Percentiles rank a stretch among this genome's conserved stretches.
Conservation (phyloP, 208 protist genomes). For the Leishmania arabica region DNA sequence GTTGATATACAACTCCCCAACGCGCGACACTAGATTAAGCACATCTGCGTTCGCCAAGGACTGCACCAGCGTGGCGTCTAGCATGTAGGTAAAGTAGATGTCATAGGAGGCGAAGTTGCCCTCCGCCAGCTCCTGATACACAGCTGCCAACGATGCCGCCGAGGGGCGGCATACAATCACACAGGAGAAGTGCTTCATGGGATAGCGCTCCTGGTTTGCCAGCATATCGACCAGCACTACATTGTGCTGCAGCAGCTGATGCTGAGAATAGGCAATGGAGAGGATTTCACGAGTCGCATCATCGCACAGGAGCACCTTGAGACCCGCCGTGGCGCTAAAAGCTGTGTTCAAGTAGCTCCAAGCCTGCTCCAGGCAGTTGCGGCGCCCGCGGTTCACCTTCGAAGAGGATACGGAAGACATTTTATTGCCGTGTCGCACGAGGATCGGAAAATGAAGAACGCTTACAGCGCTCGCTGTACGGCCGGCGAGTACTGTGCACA, state of each 20-base stretch:
- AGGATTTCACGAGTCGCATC: conserved; percentile 94
- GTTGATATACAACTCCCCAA: conserved; percentile 95
- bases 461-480: neutral
- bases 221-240: conserved; percentile 97
- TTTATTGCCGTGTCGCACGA: neutral
- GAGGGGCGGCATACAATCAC: conserved; percentile 93
- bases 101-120: conserved; percentile 88
- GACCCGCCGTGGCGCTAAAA: conserved; percentile 47
- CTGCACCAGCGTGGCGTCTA: conserved; percentile 79
- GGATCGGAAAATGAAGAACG: neutral
- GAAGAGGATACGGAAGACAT: neutral
- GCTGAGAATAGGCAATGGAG: conserved; percentile 95
- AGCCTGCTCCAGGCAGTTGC: conserved; percentile 81
- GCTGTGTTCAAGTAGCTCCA: conserved; percentile 77
- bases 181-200: conserved; percentile 95
- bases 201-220: conserved; percentile 81
- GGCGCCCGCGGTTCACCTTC: conserved; percentile 28
- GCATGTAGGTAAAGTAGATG: conserved; percentile 94
- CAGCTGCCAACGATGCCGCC: conserved; percentile 72
- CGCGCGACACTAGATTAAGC: conserved; percentile 90
- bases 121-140: conserved; percentile 93
- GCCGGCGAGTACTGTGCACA: neutral
- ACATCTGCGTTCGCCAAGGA: conserved; percentile 95
- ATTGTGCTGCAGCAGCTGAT: conserved; percentile 96
- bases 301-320: conserved; percentile 97